Conservation (phyloP, 805 yeast genomes). For the Pichia sporocuriosa region DNA sequence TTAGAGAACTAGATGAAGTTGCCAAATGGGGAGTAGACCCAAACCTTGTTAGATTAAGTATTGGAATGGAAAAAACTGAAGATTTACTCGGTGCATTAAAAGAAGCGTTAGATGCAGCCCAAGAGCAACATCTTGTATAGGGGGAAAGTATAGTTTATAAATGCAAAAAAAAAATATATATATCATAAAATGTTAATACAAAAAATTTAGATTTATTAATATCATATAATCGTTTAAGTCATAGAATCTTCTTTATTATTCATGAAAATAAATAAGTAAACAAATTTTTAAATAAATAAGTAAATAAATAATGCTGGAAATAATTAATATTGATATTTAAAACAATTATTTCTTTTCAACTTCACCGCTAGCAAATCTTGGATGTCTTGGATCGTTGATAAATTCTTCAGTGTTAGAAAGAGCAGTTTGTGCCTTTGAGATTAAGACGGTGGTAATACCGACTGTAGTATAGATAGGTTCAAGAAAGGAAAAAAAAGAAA, state of each 20-base stretch:
- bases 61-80: constrained; percentile 73
- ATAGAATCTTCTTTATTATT: constrained; percentile 5
- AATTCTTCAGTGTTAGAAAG: constrained; percentile 71
- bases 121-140: constrained; percentile 29
- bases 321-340: background rate
- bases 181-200: background rate
- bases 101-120: constrained; percentile 44
- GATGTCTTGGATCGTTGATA: constrained; percentile 94
- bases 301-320: constrained; percentile 2
- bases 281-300: constrained; percentile 1
- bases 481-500: background rate
- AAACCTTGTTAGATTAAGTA: constrained; percentile 69
- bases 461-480: constrained; percentile 16
- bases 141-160: too few relatives aligned
- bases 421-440: constrained; percentile 62
- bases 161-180: too few relatives aligned
- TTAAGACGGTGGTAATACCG: constrained; percentile 60
- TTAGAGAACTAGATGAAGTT: constrained; percentile 70
- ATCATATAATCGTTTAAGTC: background rate
- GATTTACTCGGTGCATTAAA: constrained; percentile 46
- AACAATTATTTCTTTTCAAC: constrained; percentile 25
- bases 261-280: constrained; percentile 5
- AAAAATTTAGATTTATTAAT: background rate
- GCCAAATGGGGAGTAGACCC: constrained; percentile 78
- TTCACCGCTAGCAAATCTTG: constrained; percentile 55